Base-by-base conservation (phyloP, 139 green algal species). In the Mesostigma viride region DNA sequence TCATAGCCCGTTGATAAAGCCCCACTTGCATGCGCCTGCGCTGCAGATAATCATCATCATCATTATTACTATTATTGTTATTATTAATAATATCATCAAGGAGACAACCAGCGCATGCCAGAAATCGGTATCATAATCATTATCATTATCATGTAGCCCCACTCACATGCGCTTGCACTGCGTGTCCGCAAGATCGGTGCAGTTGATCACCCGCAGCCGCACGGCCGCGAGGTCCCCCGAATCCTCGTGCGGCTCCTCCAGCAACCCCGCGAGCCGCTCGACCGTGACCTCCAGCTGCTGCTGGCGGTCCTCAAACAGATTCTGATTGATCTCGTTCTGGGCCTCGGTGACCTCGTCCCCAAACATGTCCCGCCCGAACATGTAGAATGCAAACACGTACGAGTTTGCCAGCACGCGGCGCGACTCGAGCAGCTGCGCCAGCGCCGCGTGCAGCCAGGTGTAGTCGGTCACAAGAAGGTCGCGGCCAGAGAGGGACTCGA, bases 291-390 rank as follows among this genome's bases (percentile, higher is more conserved):
- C 85, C 31, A 94, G 69, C 53, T 79, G 75, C 73, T 86, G 72
- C 76, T 95, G 89, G 51, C 88, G 82, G 75, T 95, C 86, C 77
- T 95, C 89, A 77, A 95, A 95, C 48, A 95, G 79, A 46, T 85
- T 73, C 76, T 92, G 82, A 63, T 93, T 91, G 68, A 87, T 74
- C 32, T 62, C 67, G 72, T 88, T 90, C 67, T 87, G 67, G 47
- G 82, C 71, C 1, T 76, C 57, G 0, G 56, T 80, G 68, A 94
- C 85, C 60, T 91, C 85, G 3, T 86, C 81, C 35, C 57, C 36
- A 66, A 88, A 95, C 69, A 86, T 80, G 30, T 77, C 70, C 40
- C 78, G 74, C 35, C 85, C 88, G 79, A 95, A 95, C 75, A 94
- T 86, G 71, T 89, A 94, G 79, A 83, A 95, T 11, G 87, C 88